Percentiles rank a stretch among this genome's conserved stretches.
Evolutionary conservation across 805 yeast genomes (phyloP).

Genomic region (Clavispora vitiphila): DNA sequence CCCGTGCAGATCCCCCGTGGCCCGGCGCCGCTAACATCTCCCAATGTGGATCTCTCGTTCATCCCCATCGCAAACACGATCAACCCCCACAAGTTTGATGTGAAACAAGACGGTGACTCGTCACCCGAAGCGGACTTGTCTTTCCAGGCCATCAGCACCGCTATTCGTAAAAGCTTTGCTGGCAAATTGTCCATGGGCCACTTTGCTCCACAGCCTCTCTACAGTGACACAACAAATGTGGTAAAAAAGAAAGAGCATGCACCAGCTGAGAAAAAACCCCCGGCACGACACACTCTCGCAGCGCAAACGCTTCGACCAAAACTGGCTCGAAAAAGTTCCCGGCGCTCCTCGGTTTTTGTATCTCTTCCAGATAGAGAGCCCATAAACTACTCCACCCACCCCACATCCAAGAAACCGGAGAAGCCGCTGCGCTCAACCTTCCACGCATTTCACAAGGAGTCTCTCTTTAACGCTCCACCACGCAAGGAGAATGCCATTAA

Average conservation of each 20-base stretch:
- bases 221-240: not conserved
- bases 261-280: not conserved
- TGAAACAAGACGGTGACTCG: not conserved
- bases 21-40: constrained; percentile 12
- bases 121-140: constrained; percentile 29
- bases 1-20: constrained; percentile 1
- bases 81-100: constrained; percentile 7
- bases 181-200: constrained; percentile 20
- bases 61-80: constrained; percentile 17
- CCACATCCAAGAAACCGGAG: not conserved
- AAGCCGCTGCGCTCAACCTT: not conserved
- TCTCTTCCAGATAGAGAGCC: constrained; percentile 38
- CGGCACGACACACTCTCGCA: not conserved
- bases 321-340: constrained; percentile 21
- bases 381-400: constrained; percentile 12
- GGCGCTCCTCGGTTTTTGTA: constrained; percentile 30
- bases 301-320: not conserved
- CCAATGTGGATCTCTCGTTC: constrained; percentile 18
- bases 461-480: not conserved
- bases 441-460: not conserved
- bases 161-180: constrained; percentile 42
- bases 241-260: not conserved
- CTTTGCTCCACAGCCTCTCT: not conserved
- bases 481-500: not conserved
- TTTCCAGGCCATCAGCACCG: constrained; percentile 44